phyloP scores from a whole-genome alignment of 129 eudicot species.

The Escallonia rubra region DNA sequence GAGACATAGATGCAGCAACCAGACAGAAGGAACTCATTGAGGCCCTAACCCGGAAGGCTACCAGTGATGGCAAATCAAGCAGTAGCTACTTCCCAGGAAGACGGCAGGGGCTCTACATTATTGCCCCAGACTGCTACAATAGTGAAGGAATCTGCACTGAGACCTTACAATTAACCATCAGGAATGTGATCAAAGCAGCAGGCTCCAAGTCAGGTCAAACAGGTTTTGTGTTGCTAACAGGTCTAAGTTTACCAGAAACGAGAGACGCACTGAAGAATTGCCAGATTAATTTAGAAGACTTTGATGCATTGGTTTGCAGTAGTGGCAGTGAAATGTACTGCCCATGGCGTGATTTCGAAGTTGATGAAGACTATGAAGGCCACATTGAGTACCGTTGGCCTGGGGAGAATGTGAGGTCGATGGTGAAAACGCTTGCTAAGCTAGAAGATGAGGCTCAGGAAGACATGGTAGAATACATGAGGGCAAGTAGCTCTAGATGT shows the following conservation, averaged over 20 bases:
- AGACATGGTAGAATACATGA: conserved; percentile 36
- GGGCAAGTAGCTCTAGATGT: conserved; percentile 52
- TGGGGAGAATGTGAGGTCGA: conserved; percentile 61
- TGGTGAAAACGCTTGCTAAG: conserved; percentile 46
- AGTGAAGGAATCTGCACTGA: conserved; percentile 39
- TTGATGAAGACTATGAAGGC: conserved; percentile 55
- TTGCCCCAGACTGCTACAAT: conserved; percentile 61
- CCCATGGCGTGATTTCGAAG: conserved; percentile 51
- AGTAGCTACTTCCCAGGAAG: conserved; percentile 68
- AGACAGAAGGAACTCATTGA: conserved; percentile 59
- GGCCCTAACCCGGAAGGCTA: conserved; percentile 43
- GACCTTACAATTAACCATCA: conserved; percentile 29
- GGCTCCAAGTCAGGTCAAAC: conserved; percentile 38
- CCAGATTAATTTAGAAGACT: conserved; percentile 36
- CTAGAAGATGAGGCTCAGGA: conserved; percentile 36
- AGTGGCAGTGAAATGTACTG: conserved; percentile 79
- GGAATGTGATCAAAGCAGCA: conserved; percentile 49
- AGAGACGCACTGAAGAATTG: conserved; percentile 34
- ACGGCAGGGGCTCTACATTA: conserved; percentile 47
- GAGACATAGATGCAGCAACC: conserved; percentile 45
- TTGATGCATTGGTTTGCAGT: conserved; percentile 69
- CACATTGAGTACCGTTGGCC: conserved; percentile 78
- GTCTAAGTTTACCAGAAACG: conserved; percentile 48
- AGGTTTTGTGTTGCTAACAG: conserved; percentile 61
- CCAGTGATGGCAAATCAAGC: conserved; percentile 31